Percentiles rank a stretch among this genome's conserved stretches.
Evolutionary conservation across 805 yeast genomes (phyloP).

Genomic region (Lachancea kluyveri): DNA sequence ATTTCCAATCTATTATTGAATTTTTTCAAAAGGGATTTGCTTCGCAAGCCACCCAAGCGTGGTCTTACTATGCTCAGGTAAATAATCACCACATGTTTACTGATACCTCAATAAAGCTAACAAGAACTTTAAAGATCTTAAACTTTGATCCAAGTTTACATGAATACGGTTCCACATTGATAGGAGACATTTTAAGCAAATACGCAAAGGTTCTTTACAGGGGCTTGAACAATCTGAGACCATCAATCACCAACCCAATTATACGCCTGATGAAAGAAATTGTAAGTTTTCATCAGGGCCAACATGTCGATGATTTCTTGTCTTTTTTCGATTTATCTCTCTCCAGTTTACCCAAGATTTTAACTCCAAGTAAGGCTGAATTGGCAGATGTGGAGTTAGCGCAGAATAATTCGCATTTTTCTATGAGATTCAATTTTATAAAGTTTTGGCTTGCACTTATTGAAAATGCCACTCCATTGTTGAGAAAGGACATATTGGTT

Average conservation of each 20-base stretch:
- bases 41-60: constrained; percentile 36
- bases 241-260: constrained; percentile 54
- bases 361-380: constrained; percentile 48
- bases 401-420: constrained; percentile 31
- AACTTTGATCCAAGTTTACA: constrained; percentile 12
- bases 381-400: constrained; percentile 32
- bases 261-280: constrained; percentile 51
- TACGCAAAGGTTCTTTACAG: constrained; percentile 63
- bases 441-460: constrained; percentile 54
- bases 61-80: constrained; percentile 42
- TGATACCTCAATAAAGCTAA: constrained; percentile 36
- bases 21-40: constrained; percentile 33
- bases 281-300: constrained; percentile 43
- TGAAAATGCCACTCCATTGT: constrained; percentile 41
- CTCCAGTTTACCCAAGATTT: constrained; percentile 53
- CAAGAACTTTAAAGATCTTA: constrained; percentile 30
- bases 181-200: constrained; percentile 47
- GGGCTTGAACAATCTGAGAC: constrained; percentile 52
- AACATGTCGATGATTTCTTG: constrained; percentile 49
- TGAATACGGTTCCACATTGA: constrained; percentile 19
- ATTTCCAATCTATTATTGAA: constrained; percentile 23
- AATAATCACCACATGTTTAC: constrained; percentile 49
- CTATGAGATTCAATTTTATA: constrained; percentile 56
- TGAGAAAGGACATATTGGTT: constrained; percentile 58
- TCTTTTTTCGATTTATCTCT: constrained; percentile 64